A percentile compares a stretch with the other conserved stretches of the same genome.
These are phyloP conservation scores for Mycena amicta DNA, from an alignment of 768 basidiomycete genomes.

Conservation along the genomic window DNA sequence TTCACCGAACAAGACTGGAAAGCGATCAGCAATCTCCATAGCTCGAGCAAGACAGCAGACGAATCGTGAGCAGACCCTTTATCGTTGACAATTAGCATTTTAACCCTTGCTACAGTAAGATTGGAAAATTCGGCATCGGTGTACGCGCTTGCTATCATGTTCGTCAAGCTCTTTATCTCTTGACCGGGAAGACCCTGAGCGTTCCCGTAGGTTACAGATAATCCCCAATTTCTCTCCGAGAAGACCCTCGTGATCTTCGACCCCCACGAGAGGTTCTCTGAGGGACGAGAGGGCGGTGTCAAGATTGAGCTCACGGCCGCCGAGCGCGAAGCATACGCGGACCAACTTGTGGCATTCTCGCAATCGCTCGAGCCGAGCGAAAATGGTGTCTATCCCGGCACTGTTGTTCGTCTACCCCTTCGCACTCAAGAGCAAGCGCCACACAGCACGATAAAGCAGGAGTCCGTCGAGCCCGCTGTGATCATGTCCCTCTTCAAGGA, in stretches of 20 bases:
- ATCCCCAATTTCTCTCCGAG: slow-evolving; percentile 32
- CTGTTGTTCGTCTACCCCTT: slow-evolving; percentile 34
- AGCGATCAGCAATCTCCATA: slow-evolving; percentile 29
- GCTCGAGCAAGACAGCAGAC: slow-evolving; percentile 32
- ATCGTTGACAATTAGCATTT: not conserved
- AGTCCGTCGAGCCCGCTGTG: slow-evolving; percentile 10
- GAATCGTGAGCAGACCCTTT: slow-evolving; percentile 23
- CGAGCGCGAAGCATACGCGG: slow-evolving; percentile 2
- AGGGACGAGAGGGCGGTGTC: slow-evolving; percentile 20
- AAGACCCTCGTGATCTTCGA: slow-evolving; percentile 31
- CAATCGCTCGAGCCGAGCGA: slow-evolving; percentile 2
- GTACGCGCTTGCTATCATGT: slow-evolving; percentile 35
- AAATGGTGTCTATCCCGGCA: slow-evolving; percentile 16
- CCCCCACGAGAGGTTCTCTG: slow-evolving; percentile 26
- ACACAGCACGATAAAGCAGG: slow-evolving; percentile 14
- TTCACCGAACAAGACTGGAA: slow-evolving; percentile 32
- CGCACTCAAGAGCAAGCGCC: slow-evolving; percentile 23
- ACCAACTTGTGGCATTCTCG: slow-evolving; percentile 30
- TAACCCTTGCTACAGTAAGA: slow-evolving; percentile 31
- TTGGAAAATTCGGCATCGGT: slow-evolving; percentile 36
- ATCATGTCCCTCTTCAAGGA: slow-evolving; percentile 26
- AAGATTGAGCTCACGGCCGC: slow-evolving; percentile 13
- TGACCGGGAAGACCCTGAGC: not conserved
- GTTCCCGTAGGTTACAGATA: slow-evolving; percentile 31
- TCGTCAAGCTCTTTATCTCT: slow-evolving; percentile 2